Evolutionary conservation across 345 rosid species (phyloP), one percentile per base, ranked within the genome.

Genomic region (Aquilaria yunnanensis): DNA sequence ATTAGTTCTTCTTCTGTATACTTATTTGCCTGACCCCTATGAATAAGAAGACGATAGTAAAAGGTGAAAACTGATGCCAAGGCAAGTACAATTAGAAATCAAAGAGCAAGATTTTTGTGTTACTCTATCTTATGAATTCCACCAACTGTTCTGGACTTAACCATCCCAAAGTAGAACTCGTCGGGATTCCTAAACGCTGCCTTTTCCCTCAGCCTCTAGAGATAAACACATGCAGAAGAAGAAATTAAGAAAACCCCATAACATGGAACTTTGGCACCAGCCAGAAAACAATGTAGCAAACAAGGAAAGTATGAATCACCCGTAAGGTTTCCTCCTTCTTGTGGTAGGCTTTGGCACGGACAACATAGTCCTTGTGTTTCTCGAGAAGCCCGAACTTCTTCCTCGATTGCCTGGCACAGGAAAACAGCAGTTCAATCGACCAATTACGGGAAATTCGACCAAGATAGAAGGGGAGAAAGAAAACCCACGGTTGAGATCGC

Each of bases 341-440:
- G 78, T 89, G 97, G 67, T 48, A 87, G 16, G 86, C 87, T 62
- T 74, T 80, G 0, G 96, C 98, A 49, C 94, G 88, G 65, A 78
- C 70, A 33, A 81, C 78, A 80, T 93, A 93, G 74, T 93, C 98
- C 76, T 90, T 90, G 70, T 93, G 98, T 72, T 93, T 90, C 74
- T 93, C 97, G 13, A 88, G 94, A 47, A 90, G 70, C 31, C 97
- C 98, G 57, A 75, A 86, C 66, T 55, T 88, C 74, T 80, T 86
- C 84, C 94, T 84, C 51, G 86, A 74, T 14, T 81, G 72, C 55
- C 98, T 90, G 70, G 48, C 34, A 51, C 0, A 46, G 8, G 2
- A 51, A 47, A 10, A 52, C 30, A 55, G 14, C 9, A 60, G 43
- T 8, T 37, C 43, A 37, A 37, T n/a, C 9, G 30, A 60, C 31